Conservation (phyloP, 805 yeast species). For the Monosporozyma unispora region DNA sequence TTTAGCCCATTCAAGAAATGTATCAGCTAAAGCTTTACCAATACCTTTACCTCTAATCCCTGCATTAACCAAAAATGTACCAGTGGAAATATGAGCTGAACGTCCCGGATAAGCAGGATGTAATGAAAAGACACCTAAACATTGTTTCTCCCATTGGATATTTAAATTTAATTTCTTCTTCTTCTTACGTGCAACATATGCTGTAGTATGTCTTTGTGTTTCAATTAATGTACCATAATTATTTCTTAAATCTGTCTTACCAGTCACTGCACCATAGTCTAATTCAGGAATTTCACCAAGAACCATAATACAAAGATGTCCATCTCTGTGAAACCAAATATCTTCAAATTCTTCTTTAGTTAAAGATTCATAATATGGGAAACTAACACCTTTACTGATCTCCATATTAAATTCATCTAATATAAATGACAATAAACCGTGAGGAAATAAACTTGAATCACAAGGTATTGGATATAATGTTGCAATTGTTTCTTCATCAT, state of each 20-base stretch:
- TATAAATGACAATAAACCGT: constrained; percentile 66
- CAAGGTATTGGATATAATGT: constrained; percentile 80
- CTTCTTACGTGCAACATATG: constrained; percentile 23
- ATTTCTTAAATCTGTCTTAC: constrained; percentile 11
- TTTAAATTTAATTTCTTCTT: constrained; percentile 22
- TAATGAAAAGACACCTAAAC: constrained; percentile 78
- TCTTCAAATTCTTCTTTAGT: constrained; percentile 67
- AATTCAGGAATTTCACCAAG: constrained; percentile 63
- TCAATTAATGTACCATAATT: constrained; percentile 14
- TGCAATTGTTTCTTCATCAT: constrained; percentile 87
- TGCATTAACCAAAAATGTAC: constrained; percentile 80
- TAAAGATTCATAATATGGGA: constrained; percentile 75
- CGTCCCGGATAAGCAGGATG: constrained; percentile 91
- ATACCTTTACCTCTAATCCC: constrained; percentile 90
- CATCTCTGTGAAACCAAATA: constrained; percentile 67
- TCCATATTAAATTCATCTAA: constrained; percentile 93
- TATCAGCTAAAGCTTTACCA: constrained; percentile 75
- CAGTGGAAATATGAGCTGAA: constrained; percentile 87
- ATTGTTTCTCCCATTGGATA: constrained; percentile 85
- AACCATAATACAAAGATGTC: constrained; percentile 42
- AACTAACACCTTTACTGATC: constrained; percentile 78
- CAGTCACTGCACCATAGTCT: constrained; percentile 29
- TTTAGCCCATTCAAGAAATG: constrained; percentile 87
- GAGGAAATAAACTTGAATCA: constrained; percentile 53
- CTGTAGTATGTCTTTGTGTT: constrained; percentile 11